Base-by-base conservation (phyloP, 2,329 filamentous ascomycete species). In the Sporothrix pseudoabietina region DNA sequence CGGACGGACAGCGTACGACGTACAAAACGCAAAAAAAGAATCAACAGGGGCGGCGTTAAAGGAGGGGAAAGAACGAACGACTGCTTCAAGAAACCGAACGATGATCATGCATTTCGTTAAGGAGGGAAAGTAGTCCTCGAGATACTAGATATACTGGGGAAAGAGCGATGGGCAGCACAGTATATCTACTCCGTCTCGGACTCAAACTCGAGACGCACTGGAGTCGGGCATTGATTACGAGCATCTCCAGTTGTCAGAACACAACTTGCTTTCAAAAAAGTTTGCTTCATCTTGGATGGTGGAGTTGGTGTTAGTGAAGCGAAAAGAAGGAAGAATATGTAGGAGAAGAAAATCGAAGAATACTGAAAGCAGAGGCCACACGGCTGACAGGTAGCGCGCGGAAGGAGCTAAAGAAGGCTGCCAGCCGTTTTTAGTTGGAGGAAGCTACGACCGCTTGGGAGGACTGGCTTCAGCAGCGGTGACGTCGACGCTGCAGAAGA, bases 311-410 rank as follows among this genome's bases (percentile, higher is more conserved):
- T 35, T 61, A 71, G 6, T 54, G 8, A 39, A 32, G 19, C 10
- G 14, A 41, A n/a, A 61, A 26, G 26, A 47, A 49, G 14, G 5
- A 54, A 49, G 54, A 69, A 49, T n/a, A n/a, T n/a, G 30, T 3
- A 52, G 32, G 19, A 39, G 39, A 52, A 61, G 44, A 14, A 66
- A 39, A 41, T 19, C 10, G 49, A 49, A 30, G 47, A 39, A 69
- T 47, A 35, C 30, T 12, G 41, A 26, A n/a, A n/a, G n/a, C 10
- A n/a, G 63, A 68, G 30, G 9, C 39, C 61, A 44, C 41, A 66
- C 35, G 47, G 16, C 61, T 26, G 52, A 55, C 55, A 59, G 59
- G 59, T 44, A 65, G 59, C 59, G 59, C 59, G 59, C 35, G 59
- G 59, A 65, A 26, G 59, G 35, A 44, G 35, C 59, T 35, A 65